Base-by-base conservation (phyloP, 495 filamentous ascomycete genomes). In the Trichoderma asperelloides region DNA sequence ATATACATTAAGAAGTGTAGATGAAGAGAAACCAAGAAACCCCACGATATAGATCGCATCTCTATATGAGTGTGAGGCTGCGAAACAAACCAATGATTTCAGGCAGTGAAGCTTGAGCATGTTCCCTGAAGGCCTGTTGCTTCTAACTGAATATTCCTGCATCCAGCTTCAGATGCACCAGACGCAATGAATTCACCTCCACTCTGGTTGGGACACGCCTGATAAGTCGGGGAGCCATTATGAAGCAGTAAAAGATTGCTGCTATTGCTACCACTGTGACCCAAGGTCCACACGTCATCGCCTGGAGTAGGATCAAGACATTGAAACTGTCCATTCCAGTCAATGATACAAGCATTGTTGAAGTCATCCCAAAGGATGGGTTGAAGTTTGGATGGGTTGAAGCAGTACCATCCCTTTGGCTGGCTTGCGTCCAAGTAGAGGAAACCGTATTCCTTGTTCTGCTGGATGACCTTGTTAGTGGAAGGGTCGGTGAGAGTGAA, bases 381-480 rank as follows among this genome's bases (percentile, higher is more conserved):
- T 1, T 23, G 47, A 0, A 18, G 5, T 5, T 51, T n/a, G 7
- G 47, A 18, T 1, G 18, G 9, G 18, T 51, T 51, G 47, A 51
- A n/a, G 47, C 47, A 51, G 18, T 51, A 51, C 47, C 47, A 51
- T n/a, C 47, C 47, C 16, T 51, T 51, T 51, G 47, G 47, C 47
- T 51, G 47, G 47, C n/a, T 51, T n/a, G 47, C 47, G 47, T 51
- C 47, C 2, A 51, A 51, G 47, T 51, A 51, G 47, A 51, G 47
- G 47, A 51, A 51, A 8, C 47, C 47, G 21, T 51, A 51, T 51
- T 51, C 47, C n/a, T n/a, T 51, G 47, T 51, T 51, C 47, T 51
- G 47, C 47, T 51, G 47, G n/a, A 51, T 21, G 47, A n/a, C 21
- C 18, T 51, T n/a, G 5, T n/a, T 21, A 2, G 47, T 51, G 15